A percentile compares a stretch with the other conserved stretches of the same genome.
Evolutionary conservation across 2,329 filamentous ascomycete species (phyloP).

Genomic region (Fusarium penzigii): DNA sequence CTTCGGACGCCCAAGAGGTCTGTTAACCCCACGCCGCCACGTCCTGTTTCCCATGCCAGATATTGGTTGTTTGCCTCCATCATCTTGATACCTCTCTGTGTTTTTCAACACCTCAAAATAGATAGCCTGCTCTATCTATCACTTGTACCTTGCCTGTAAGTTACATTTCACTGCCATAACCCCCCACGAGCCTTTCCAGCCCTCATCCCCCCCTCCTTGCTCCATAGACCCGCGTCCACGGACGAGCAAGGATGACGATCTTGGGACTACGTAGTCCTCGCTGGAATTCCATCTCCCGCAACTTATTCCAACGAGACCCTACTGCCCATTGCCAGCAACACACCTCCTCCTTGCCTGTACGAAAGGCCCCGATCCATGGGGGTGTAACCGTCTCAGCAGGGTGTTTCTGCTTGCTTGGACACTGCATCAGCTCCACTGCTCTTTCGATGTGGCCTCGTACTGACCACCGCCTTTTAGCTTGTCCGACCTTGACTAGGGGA

Average conservation of each 20-base stretch:
- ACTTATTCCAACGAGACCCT: conserved; percentile 7
- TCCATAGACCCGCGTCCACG: conserved; percentile 26
- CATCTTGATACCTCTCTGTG: conserved; percentile 13
- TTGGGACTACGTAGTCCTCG: conserved; percentile 17
- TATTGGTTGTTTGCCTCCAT: conserved; percentile 12
- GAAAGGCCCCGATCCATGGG: conserved; percentile 4
- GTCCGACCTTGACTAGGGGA: conserved; percentile 26
- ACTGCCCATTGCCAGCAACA: conserved; percentile 10
- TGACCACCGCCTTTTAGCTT: conserved; percentile 29
- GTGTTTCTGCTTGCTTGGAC: conserved; percentile 14
- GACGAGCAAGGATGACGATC: conserved; percentile 18
- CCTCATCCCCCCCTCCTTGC: conserved; percentile 5
- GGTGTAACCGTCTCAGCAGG: conserved; percentile 22
- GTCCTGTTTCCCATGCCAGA: conserved; percentile 11
- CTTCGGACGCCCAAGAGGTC: conserved; percentile 5
- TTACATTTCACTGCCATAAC: not conserved
- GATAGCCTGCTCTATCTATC: conserved; percentile 2
- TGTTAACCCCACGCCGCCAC: conserved; percentile 25
- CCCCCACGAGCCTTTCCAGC: conserved; percentile 1
- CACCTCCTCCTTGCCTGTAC: not conserved
- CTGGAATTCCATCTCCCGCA: conserved; percentile 6
- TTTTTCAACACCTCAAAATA: not conserved
- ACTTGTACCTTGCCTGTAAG: not conserved
- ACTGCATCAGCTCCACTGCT: conserved; percentile 24
- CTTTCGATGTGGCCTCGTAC: conserved; percentile 27